Evolutionary conservation across 2,329 filamentous ascomycete genomes (phyloP).

Genomic region (Botrytis hyacinthi): DNA sequence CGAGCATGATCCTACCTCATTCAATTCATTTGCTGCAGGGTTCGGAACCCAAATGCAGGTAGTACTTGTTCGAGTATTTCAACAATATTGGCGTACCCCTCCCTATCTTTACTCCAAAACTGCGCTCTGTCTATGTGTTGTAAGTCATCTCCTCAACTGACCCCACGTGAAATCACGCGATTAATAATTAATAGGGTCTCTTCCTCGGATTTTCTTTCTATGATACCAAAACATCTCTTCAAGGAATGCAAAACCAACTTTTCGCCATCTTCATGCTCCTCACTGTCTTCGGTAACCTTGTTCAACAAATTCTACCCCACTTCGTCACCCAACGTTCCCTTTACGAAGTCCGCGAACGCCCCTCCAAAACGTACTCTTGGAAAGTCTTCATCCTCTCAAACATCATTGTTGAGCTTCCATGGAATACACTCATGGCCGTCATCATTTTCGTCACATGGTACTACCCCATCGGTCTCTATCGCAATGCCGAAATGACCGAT

Average conservation of each 20-base stretch:
- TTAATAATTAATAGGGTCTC: slow-evolving; percentile 40
- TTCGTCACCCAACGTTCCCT: slow-evolving; percentile 54
- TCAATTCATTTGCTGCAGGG: slow-evolving; percentile 62
- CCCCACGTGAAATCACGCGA: not conserved
- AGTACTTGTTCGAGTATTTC: slow-evolving; percentile 58
- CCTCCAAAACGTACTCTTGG: slow-evolving; percentile 76
- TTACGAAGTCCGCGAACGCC: slow-evolving; percentile 70
- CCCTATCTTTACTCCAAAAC: slow-evolving; percentile 50
- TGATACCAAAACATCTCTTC: slow-evolving; percentile 54
- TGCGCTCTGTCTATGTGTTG: slow-evolving; percentile 30
- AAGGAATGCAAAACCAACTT: slow-evolving; percentile 68
- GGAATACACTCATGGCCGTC: slow-evolving; percentile 70
- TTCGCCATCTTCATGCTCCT: slow-evolving; percentile 78
- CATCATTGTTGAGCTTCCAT: slow-evolving; percentile 81
- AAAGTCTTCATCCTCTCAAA: slow-evolving; percentile 67
- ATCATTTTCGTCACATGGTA: slow-evolving; percentile 82
- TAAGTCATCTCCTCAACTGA: slow-evolving; percentile 17
- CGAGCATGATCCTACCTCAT: slow-evolving; percentile 31
- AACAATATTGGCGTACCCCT: slow-evolving; percentile 66
- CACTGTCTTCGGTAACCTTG: slow-evolving; percentile 69
- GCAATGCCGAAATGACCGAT: slow-evolving; percentile 62
- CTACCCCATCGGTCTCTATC: slow-evolving; percentile 72
- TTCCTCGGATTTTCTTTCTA: slow-evolving; percentile 75
- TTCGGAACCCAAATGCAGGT: slow-evolving; percentile 53
- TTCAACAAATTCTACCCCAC: slow-evolving; percentile 74